Evolutionary conservation across 78 protist genomes (phyloP).

Genomic region (Mastigamoeba balamuthi): DNA sequence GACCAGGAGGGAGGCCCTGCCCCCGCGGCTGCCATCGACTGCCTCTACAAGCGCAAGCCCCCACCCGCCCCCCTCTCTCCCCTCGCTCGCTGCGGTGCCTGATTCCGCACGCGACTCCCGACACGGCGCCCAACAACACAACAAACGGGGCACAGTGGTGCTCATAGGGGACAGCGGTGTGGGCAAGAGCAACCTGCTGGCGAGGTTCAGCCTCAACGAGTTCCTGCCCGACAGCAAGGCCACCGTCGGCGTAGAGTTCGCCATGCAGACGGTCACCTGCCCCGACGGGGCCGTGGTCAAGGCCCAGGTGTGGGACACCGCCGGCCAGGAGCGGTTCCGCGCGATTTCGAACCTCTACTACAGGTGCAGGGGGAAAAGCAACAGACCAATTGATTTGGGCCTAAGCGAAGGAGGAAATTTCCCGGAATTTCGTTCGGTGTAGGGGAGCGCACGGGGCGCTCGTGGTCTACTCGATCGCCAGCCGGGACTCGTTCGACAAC

Average conservation of each 20-base stretch:
- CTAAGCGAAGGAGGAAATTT: no score
- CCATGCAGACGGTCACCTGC: slow-evolving; percentile 68
- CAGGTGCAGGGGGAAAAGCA: no score
- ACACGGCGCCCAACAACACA: no score
- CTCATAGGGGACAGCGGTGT: slow-evolving; percentile 97
- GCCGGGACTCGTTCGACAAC: slow-evolving; percentile 52
- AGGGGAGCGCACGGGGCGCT: slow-evolving; percentile 86
- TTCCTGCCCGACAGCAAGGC: slow-evolving; percentile 90
- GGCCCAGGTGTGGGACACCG: slow-evolving; percentile 54
- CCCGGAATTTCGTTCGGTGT: no score
- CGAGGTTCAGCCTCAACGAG: slow-evolving; percentile 76
- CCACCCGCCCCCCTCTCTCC: no score
- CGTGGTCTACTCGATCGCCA: slow-evolving; percentile 41
- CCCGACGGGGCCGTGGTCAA: slow-evolving; percentile 81
- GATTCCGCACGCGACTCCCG: no score
- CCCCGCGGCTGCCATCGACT: no score
- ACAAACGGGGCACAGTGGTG: no score
- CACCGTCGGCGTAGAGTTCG: slow-evolving; percentile 99
- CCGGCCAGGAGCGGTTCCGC: slow-evolving; percentile 59
- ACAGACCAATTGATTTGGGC: no score
- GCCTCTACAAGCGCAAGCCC: no score
- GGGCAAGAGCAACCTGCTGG: slow-evolving; percentile 83
- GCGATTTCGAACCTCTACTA: slow-evolving; percentile 50
- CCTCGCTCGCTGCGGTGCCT: no score
- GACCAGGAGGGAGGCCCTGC: no score